Base-by-base conservation (phyloP, 2,329 filamentous ascomycete genomes). In the Malbranchea cinnamomea region DNA sequence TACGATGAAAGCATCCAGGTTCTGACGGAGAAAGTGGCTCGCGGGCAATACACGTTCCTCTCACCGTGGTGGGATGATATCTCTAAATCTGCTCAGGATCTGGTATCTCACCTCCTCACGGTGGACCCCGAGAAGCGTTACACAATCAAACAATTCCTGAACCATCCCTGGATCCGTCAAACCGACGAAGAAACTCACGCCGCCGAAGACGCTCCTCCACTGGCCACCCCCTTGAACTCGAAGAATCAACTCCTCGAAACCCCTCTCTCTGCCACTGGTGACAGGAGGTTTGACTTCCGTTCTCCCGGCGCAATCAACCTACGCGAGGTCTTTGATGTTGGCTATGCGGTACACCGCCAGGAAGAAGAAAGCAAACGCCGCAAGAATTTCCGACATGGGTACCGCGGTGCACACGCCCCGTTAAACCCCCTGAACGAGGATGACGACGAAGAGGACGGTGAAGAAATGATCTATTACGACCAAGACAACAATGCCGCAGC, bases 21-120 rank as follows among this genome's bases (percentile, higher is more conserved):
- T 1, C 70, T 98, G 37, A 95, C 89, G 1, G 87, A 98, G 52
- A 98, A 98, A 65, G 89, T 98, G 11, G 89, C 89, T 17, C 78
- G 81, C 47, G 89, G 89, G 28, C 84, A 95, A 59, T 98, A 89
- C 53, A 95, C 89, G 0, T 98, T 98, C 62, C 61, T 98, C 24
- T 95, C 87, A 2, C 89, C 89, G 0, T 98, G 89, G 89, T 98
- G 89, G 89, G 89, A 98, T 43, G 85, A 94, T 35, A 95, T 98
- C 37, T 94, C 87, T 37, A 84, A 89, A 52, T 77, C 82, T 3
- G 89, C 89, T 0, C 83, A 95, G 53, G 87, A 98, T 46, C 64
- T 98, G 6, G 87, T 98, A 34, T 82, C 80, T 4, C 89, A 98
- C 53, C 70, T 98, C 0, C 62, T 98, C 37, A 91, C 83, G 0